Conservation (phyloP, 495 filamentous ascomycete genomes). For the Penicillium flavigenum region DNA sequence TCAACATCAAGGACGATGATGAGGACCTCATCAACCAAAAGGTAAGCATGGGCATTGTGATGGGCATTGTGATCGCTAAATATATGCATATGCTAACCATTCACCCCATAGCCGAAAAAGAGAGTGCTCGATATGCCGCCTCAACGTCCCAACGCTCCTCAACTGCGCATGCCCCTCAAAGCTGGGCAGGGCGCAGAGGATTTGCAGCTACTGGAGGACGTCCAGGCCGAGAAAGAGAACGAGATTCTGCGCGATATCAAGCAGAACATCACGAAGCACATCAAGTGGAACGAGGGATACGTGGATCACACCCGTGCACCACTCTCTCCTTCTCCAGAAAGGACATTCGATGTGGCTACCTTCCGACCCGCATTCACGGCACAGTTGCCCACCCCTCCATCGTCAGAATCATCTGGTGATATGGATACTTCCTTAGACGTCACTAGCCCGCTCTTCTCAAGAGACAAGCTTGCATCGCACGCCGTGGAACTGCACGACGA, state of each 20-base stretch:
- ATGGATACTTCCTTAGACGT: slow-evolving; percentile 48
- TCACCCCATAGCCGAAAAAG: slow-evolving; percentile 61
- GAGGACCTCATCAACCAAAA: slow-evolving; percentile 94
- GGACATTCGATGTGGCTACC: slow-evolving; percentile 53
- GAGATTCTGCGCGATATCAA: slow-evolving; percentile 75
- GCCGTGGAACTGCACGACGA: slow-evolving; percentile 50
- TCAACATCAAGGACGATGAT: slow-evolving; percentile 87
- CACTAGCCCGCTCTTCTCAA: slow-evolving; percentile 43
- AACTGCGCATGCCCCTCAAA: slow-evolving; percentile 67
- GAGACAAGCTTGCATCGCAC: slow-evolving; percentile 49
- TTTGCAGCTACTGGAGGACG: slow-evolving; percentile 70
- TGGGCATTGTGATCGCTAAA: neutral
- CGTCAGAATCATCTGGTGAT: slow-evolving; percentile 68
- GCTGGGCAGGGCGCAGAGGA: slow-evolving; percentile 70
- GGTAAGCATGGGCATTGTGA: slow-evolving; percentile 48
- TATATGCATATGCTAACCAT: slow-evolving; percentile 39
- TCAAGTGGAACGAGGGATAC: slow-evolving; percentile 81
- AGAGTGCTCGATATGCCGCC: slow-evolving; percentile 56
- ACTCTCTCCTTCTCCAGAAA: slow-evolving; percentile 65
- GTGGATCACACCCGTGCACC: slow-evolving; percentile 81
- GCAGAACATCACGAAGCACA: slow-evolving; percentile 75
- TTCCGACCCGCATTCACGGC: slow-evolving; percentile 80
- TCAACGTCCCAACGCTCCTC: slow-evolving; percentile 56
- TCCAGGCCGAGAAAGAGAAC: slow-evolving; percentile 78
- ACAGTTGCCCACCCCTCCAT: slow-evolving; percentile 83